Evolutionary conservation across 805 yeast genomes (phyloP), one percentile per base, ranked within the genome.

Genomic region (Jamesozyma hellenica): DNA sequence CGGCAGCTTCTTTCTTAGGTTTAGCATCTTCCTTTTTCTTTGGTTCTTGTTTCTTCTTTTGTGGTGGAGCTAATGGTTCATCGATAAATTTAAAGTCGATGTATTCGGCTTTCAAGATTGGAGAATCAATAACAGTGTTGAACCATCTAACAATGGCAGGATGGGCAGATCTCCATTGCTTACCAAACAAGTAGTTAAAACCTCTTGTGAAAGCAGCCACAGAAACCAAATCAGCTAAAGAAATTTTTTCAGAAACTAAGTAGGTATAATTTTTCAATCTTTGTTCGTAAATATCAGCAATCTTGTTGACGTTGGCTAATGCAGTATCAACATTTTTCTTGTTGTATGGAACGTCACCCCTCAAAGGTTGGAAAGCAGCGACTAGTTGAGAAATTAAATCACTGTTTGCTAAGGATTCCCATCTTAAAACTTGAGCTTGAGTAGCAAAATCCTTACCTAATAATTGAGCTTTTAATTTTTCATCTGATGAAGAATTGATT

Each of bases 331-430:
- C 74, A 36, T 46, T 55, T 41, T 78, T 80, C 75, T 82, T 82
- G 81, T 82, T 79, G 79, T 75, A 85, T 48, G 94, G 88, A 40
- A 48, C 60, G 39, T 57, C 63, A 54, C 95, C 95, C 35, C 63
- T 55, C 40, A 82, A 57, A 51, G 86, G 82, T 43, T 60, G 58
- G 64, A 84, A 75, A 48, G 75, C 74, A 29, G 48, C 53, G 42
- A 72, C 72, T 38, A 70, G 51, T 42, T 63, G 53, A 35, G 66
- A 53, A 49, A 80, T 58, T 42, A 82, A 51, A 53, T 88, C 95
- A 51, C 74, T 54, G 71, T 81, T 84, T 61, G 77, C 70, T 51
- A 83, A 66, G 2, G 95, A 83, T 61, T 79, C 54, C 94, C 94
- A 87, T 66, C 70, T 77, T 51, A 87, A 61, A 54, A 86, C 68